Evolutionary conservation across 257 asterid genomes (phyloP).

Genomic region (Salvia rosmarinus): DNA sequence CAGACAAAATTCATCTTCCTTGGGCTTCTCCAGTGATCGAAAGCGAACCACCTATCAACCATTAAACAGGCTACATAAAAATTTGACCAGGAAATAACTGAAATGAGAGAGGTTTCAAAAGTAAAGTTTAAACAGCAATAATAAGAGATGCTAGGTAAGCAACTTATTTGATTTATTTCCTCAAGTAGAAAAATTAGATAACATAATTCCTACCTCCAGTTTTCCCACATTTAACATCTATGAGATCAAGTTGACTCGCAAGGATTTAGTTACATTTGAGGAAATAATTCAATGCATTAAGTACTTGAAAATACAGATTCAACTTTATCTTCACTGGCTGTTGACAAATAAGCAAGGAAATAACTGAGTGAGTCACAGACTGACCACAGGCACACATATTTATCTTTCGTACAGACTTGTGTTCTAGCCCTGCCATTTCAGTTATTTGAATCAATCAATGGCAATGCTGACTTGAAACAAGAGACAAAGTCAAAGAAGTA

Average conservation of each 20-base stretch:
- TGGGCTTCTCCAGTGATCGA: conserved; percentile 78
- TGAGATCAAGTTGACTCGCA: conserved; percentile 6
- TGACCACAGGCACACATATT: neutral
- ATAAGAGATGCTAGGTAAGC: neutral
- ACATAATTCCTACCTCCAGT: conserved; percentile 16
- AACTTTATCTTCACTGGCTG: conserved; percentile 4
- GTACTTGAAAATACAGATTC: conserved; percentile 22
- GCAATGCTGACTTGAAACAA: neutral
- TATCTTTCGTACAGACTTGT: conserved; percentile 3
- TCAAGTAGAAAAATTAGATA: conserved; percentile 5
- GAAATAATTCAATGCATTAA: conserved; percentile 2
- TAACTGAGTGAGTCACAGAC: neutral
- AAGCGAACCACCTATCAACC: conserved; percentile 70
- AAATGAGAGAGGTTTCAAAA: conserved; percentile 2
- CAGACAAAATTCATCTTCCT: conserved; percentile 85
- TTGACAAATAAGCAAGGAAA: neutral
- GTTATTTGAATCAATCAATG: conserved; percentile 9
- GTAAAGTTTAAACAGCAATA: conserved; percentile 10
- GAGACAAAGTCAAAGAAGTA: neutral
- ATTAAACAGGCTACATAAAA: conserved; percentile 33
- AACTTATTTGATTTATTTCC: neutral
- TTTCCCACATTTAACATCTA: conserved; percentile 20
- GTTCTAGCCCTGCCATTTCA: conserved; percentile 5
- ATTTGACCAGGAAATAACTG: neutral
- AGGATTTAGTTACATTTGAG: neutral